Base-by-base conservation (phyloP, 2,329 filamentous ascomycete species). In the Diaporthe nobilis region DNA sequence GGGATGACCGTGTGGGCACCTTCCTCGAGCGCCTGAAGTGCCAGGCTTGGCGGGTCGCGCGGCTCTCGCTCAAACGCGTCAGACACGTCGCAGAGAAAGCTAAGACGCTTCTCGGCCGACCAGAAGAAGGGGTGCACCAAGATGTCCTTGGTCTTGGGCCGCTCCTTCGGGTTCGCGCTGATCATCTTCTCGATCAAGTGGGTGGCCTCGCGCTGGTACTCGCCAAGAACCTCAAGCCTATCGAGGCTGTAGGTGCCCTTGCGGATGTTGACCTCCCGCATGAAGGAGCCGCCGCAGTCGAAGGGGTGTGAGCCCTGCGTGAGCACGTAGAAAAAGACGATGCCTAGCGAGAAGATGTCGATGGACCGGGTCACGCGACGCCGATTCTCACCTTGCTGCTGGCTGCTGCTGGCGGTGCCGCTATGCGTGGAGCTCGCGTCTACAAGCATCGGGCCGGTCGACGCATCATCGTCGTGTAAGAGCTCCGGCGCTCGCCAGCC, bases 311-410 rank as follows among this genome's bases (percentile, higher is more conserved):
- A 91, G 22, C 97, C 97, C 77, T 95, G 94, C 1, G 96, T 98
- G 76, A 99, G 89, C n/a, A 98, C 96, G 83, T 98, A 99, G 86
- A 96, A 98, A 87, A 98, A 99, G n/a, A 99, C 95, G 72, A 98
- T 93, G 1, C 97, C 97, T 49, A 99, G 90, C 0, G 96, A 98
- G 86, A 99, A 99, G 37, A 99, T 98, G 82, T 99, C 97, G 77
- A 98, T 98, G 12, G 97, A 95, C 61, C 97, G 93, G 61, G 98
- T 99, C 9, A 97, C 96, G 71, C 97, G 94, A 76, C 95, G 93
- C 9, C 76, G 73, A 37, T 77, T 73, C 9, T 74, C 71, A 5
- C 74, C 74, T 49, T 77, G 73, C n/a, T 47, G 73, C 20, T 49
- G 73, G 79, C 91, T 92, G n/a, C 89, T 86, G n/a, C 88, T 87